These are phyloP conservation scores for Phialophora verrucosa DNA, from an alignment of 2,329 filamentous ascomycete genomes.

Conservation along the genomic window DNA sequence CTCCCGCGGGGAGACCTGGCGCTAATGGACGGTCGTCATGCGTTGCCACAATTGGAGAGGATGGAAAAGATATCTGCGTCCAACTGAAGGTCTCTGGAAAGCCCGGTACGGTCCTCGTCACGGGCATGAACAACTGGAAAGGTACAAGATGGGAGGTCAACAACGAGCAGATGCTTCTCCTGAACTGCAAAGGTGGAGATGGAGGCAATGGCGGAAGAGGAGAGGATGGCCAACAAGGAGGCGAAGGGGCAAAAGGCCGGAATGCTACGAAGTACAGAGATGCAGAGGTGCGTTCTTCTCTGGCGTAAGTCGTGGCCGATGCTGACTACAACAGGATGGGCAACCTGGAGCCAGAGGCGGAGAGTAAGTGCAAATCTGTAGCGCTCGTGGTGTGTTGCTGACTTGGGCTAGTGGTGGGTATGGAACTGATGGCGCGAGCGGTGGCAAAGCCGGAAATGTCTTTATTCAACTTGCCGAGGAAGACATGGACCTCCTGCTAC, in stretches of 20 bases:
- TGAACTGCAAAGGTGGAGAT: conserved; percentile 18
- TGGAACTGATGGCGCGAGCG: conserved; percentile 30
- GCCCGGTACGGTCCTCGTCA: conserved; percentile 1
- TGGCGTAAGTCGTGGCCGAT: neutral
- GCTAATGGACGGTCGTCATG: conserved; percentile 11
- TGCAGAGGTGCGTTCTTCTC: conserved; percentile 6
- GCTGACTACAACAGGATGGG: conserved; percentile 3
- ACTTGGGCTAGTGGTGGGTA: conserved; percentile 11
- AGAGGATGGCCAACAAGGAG: conserved; percentile 27
- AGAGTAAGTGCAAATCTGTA: neutral
- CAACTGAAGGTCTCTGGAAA: neutral
- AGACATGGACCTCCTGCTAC: conserved; percentile 29
- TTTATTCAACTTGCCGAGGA: conserved; percentile 24
- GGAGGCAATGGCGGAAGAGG: conserved; percentile 28
- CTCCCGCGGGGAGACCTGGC: neutral
- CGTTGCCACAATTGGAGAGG: conserved; percentile 7
- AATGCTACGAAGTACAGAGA: conserved; percentile 9
- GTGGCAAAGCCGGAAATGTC: conserved; percentile 28
- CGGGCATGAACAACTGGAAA: neutral
- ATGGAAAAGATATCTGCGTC: conserved; percentile 5
- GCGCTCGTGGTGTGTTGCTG: neutral
- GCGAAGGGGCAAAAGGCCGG: conserved; percentile 19
- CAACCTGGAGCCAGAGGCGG: conserved; percentile 3
- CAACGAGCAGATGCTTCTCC: conserved; percentile 9
- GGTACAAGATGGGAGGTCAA: conserved; percentile 7